Conservation (phyloP, 2,329 filamentous ascomycete genomes). For the Colletotrichum sp. region DNA sequence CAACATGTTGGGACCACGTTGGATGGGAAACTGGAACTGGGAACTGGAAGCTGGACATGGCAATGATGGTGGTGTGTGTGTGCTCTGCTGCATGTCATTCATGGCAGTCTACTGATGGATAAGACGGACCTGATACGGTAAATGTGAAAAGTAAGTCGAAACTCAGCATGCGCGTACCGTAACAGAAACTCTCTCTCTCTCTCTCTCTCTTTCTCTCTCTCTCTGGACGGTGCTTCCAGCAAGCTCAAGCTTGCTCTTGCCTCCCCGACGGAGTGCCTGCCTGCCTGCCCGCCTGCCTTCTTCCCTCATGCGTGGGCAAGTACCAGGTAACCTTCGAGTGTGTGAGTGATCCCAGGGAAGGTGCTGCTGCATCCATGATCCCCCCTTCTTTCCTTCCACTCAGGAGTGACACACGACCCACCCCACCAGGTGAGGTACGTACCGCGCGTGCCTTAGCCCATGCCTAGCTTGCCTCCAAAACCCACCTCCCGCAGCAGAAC, state of each 20-base stretch:
- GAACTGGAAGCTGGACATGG: background rate
- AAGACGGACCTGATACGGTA: background rate
- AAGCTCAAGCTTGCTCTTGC: background rate
- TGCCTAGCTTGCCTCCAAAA: constrained; percentile 12
- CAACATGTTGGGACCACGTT: background rate
- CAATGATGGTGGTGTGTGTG: background rate
- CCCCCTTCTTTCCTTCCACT: background rate
- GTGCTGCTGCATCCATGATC: background rate
- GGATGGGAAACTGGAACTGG: background rate
- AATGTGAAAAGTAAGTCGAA: background rate
- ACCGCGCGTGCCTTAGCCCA: constrained; percentile 1
- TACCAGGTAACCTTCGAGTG: background rate
- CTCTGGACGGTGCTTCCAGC: background rate
- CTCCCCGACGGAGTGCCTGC: background rate
- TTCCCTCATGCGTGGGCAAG: background rate
- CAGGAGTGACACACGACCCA: background rate
- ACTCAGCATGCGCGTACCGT: background rate
- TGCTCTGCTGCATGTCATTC: background rate
- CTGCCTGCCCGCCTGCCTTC: background rate
- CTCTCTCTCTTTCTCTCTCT: background rate
- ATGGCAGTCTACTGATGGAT: background rate
- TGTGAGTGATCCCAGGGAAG: background rate
- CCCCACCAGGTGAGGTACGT: constrained; percentile 11
- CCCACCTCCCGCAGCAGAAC: constrained; percentile 19
- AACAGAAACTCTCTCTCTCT: background rate